Conservation (phyloP, 208 protist species). For the Crithidia mellificae region DNA sequence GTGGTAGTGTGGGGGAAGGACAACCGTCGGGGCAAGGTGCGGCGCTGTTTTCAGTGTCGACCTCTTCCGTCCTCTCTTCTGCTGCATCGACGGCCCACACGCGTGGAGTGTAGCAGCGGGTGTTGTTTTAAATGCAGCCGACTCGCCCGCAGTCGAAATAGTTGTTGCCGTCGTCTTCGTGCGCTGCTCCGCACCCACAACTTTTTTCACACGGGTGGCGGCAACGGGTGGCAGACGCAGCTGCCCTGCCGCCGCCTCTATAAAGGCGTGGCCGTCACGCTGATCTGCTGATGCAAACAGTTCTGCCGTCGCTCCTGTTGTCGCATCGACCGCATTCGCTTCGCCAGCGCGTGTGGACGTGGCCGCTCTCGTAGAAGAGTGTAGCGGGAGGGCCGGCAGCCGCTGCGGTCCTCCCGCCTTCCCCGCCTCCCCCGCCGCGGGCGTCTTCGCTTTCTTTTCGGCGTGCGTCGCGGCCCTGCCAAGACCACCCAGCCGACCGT, state of each 20-base stretch:
- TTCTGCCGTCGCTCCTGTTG: background rate
- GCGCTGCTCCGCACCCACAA: background rate
- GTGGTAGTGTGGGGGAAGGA: slow-evolving; percentile 32
- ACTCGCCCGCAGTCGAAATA: no score
- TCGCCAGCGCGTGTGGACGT: no score
- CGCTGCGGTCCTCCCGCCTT: no score
- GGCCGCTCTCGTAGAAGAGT: no score
- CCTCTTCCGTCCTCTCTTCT: background rate
- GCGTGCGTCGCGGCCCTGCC: background rate
- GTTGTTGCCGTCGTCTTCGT: background rate
- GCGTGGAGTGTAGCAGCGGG: no score
- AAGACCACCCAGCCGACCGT: background rate
- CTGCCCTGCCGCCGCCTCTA: no score
- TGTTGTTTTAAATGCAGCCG: no score
- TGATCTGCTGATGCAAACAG: no score
- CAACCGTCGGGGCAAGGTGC: slow-evolving; percentile 9
- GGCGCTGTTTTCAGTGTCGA: background rate
- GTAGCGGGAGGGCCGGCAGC: slow-evolving; percentile 1
- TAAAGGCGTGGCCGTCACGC: no score
- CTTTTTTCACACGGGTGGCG: background rate
- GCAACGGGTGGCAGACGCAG: background rate
- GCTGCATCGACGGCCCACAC: no score
- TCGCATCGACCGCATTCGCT: no score
- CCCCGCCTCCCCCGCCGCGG: no score
- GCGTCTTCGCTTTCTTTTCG: background rate